These are phyloP conservation scores for Mytilinidion resinicola DNA, from an alignment of 495 filamentous ascomycete genomes.

Conservation along the genomic window DNA sequence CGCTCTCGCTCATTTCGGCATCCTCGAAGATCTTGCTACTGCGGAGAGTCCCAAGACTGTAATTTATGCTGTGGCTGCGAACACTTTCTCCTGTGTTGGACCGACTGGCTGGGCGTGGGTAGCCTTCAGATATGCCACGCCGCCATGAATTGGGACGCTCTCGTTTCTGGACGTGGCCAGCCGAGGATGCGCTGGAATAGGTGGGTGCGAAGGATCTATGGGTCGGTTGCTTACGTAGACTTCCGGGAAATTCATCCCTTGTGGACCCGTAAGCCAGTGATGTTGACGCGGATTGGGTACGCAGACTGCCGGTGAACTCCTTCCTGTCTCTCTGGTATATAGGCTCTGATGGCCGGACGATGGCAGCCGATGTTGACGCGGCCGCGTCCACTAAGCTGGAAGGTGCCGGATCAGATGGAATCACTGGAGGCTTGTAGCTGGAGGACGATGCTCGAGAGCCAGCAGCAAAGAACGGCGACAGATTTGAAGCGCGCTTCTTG, in stretches of 20 bases:
- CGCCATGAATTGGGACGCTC: neutral
- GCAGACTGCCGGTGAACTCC: slow-evolving; percentile 4
- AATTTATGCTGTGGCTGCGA: slow-evolving; percentile 7
- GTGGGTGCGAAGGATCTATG: slow-evolving; percentile 1
- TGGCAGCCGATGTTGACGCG: neutral
- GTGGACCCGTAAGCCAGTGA: neutral
- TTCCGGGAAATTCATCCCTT: slow-evolving; percentile 3
- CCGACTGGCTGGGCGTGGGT: neutral
- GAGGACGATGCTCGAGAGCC: slow-evolving; percentile 18
- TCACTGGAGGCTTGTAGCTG: slow-evolving; percentile 12
- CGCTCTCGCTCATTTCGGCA: slow-evolving; percentile 17
- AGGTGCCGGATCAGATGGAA: neutral
- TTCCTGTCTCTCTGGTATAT: neutral
- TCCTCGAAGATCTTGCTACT: slow-evolving; percentile 18
- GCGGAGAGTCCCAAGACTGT: slow-evolving; percentile 8
- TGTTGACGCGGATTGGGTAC: slow-evolving; percentile 7
- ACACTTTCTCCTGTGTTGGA: slow-evolving; percentile 5
- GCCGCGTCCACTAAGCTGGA: neutral
- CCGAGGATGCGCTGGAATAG: neutral
- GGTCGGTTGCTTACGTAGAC: slow-evolving; percentile 7
- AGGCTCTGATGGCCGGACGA: slow-evolving; percentile 1
- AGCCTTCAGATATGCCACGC: slow-evolving; percentile 1
- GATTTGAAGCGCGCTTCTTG: slow-evolving; percentile 27
- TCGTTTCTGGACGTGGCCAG: slow-evolving; percentile 1
- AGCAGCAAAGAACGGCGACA: slow-evolving; percentile 24